phyloP scores from a whole-genome alignment of 495 filamentous ascomycete genomes.

The Hypomontagnella monticulosa region DNA sequence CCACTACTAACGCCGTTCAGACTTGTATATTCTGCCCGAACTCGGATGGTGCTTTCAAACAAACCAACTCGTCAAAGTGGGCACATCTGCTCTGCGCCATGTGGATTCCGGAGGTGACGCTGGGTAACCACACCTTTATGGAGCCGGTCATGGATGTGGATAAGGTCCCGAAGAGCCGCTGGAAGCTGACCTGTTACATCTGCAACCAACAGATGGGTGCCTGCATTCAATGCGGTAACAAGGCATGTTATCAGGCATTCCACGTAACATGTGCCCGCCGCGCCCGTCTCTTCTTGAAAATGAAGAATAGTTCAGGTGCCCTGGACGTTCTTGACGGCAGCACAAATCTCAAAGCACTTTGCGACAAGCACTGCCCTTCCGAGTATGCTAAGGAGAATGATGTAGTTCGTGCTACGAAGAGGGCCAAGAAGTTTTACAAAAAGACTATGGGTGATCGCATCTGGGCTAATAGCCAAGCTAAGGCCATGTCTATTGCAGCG shows the following conservation, averaged over 20 bases:
- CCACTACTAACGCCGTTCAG: conserved; percentile 47
- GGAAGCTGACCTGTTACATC: conserved; percentile 96
- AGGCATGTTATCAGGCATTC: conserved; percentile 96
- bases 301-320: conserved; percentile 88
- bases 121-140: conserved; percentile 98
- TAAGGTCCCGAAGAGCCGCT: conserved; percentile 91
- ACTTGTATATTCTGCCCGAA: conserved; percentile 99
- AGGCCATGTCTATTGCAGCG: conserved; percentile 80
- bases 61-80: conserved; percentile 94
- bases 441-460: conserved; percentile 83
- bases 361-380: conserved; percentile 92
- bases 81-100: conserved; percentile 95
- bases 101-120: conserved; percentile 96
- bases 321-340: conserved; percentile 86
- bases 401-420: conserved; percentile 61
- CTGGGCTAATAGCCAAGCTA: conserved; percentile 91
- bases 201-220: conserved; percentile 98
- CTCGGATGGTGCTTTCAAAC: conserved; percentile 97
- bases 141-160: conserved; percentile 98
- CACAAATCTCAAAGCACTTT: conserved; percentile 86
- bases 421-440: conserved; percentile 78
- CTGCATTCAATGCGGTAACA: conserved; percentile 98
- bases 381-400: conserved; percentile 91
- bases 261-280: conserved; percentile 95
- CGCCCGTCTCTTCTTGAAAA: conserved; percentile 89